Evolutionary conservation across 2,329 filamentous ascomycete species (phyloP).

Genomic region (Aspergillus bombycis): DNA sequence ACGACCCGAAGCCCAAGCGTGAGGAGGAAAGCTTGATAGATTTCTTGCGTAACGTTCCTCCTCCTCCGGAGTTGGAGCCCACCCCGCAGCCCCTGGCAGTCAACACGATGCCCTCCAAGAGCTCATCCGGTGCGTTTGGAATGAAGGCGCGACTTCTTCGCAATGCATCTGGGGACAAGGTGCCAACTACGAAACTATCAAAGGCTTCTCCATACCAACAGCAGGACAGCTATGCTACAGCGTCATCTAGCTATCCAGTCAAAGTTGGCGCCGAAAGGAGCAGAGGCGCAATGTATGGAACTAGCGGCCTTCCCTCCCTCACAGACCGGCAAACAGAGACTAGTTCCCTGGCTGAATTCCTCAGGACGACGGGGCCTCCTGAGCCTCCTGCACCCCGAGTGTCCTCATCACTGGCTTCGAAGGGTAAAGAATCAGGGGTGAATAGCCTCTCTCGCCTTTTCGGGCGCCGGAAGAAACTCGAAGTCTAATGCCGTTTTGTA

Average conservation of each 20-base stretch:
- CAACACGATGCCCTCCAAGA: conserved; percentile 22
- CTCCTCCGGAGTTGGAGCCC: conserved; percentile 42
- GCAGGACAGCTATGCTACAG: conserved; percentile 31
- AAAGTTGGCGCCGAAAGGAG: conserved; percentile 44
- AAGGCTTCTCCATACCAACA: conserved; percentile 38
- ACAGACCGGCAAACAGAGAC: conserved; percentile 50
- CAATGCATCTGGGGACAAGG: conserved; percentile 32
- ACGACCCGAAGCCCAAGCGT: conserved; percentile 40
- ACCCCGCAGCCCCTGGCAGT: conserved; percentile 35
- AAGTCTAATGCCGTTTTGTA: conserved; percentile 17
- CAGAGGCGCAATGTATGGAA: conserved; percentile 15
- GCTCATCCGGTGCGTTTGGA: conserved; percentile 17
- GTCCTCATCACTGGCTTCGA: conserved; percentile 31
- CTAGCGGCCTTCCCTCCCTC: conserved; percentile 25
- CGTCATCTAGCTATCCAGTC: conserved; percentile 40
- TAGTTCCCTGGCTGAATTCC: conserved; percentile 72
- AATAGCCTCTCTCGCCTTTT: conserved; percentile 39
- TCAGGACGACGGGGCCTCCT: conserved; percentile 70
- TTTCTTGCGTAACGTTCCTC: conserved; percentile 50
- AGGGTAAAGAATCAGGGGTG: conserved; percentile 14
- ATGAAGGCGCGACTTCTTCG: conserved; percentile 43
- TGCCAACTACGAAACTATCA: conserved; percentile 35
- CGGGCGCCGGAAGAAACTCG: conserved; percentile 34
- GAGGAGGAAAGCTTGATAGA: conserved; percentile 53
- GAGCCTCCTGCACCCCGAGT: conserved; percentile 32